Conservation (phyloP, 1,284 basidiomycete genomes). For the Coniferiporia sulphurascens region DNA sequence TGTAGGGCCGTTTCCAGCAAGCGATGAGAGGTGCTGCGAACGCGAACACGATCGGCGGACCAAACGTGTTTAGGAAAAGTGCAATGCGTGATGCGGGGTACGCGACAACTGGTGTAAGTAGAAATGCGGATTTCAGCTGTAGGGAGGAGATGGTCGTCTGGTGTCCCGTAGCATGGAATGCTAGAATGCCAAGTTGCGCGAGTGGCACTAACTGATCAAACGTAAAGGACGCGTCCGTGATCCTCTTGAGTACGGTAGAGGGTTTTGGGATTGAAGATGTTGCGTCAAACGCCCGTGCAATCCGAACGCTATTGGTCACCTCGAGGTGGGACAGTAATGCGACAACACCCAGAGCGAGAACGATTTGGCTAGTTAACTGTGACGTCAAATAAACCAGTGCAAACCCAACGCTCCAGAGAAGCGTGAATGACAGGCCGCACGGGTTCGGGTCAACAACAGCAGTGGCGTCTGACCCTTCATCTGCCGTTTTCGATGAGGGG, state of each 20-base stretch:
- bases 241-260: slow-evolving; percentile 36
- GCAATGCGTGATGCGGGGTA: slow-evolving; percentile 78
- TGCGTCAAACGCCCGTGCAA: slow-evolving; percentile 55
- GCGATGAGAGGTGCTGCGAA: slow-evolving; percentile 71
- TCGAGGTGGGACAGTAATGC: slow-evolving; percentile 73
- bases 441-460: slow-evolving; percentile 89
- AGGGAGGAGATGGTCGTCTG: slow-evolving; percentile 86
- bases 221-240: slow-evolving; percentile 33
- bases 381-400: slow-evolving; percentile 61
- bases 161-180: slow-evolving; percentile 90
- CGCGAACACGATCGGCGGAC: slow-evolving; percentile 62
- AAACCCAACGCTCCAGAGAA: slow-evolving; percentile 73
- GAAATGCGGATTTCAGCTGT: slow-evolving; percentile 94
- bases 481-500: slow-evolving; percentile 7
- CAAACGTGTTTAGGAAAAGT: slow-evolving; percentile 80
- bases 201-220: slow-evolving; percentile 72
- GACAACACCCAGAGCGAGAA: slow-evolving; percentile 58
- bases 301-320: slow-evolving; percentile 73
- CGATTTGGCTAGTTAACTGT: slow-evolving; percentile 81
- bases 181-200: slow-evolving; percentile 68
- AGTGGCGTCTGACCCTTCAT: slow-evolving; percentile 8
- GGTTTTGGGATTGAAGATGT: slow-evolving; percentile 43
- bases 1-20: slow-evolving; percentile 76
- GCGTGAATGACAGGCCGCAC: slow-evolving; percentile 81
- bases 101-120: slow-evolving; percentile 60